Conservation (phyloP, 2,329 filamentous ascomycete species). For the Ceratocystiopsis minuta region DNA sequence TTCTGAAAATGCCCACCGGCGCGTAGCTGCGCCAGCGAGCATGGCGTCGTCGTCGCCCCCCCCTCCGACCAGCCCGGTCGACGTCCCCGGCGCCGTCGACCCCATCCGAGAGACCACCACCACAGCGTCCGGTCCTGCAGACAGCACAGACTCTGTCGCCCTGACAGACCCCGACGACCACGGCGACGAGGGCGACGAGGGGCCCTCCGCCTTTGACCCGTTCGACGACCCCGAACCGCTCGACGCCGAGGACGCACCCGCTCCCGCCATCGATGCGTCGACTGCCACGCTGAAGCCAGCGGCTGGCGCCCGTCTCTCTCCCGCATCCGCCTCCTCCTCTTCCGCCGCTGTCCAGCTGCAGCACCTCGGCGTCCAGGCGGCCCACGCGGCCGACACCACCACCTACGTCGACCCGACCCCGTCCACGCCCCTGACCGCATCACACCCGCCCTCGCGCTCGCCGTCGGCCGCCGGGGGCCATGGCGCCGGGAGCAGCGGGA, state of each 20-base stretch:
- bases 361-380: constrained; percentile 29
- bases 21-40: too few species aligned
- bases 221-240: constrained; percentile 3
- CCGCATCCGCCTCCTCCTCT: too few species aligned
- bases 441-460: constrained; percentile 39
- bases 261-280: constrained; percentile 16
- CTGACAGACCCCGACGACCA: not conserved
- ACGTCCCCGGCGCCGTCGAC: not conserved
- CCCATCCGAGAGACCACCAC: not conserved
- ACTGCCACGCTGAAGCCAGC: constrained; percentile 29
- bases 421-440: constrained; percentile 29
- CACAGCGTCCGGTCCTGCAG: not conserved
- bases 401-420: constrained; percentile 40
- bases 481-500: constrained; percentile 7
- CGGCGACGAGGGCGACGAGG: too few species aligned
- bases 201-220: constrained; percentile 1
- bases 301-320: not conserved
- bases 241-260: not conserved
- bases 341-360: constrained; percentile 22
- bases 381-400: constrained; percentile 29
- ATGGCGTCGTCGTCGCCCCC: not conserved
- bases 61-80: not conserved
- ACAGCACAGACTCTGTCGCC: too few species aligned
- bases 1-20: too few species aligned
- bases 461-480: constrained; percentile 17